These are phyloP conservation scores for Acaromyces ingoldii DNA, from an alignment of 1,284 basidiomycete species.

Conservation along the genomic window DNA sequence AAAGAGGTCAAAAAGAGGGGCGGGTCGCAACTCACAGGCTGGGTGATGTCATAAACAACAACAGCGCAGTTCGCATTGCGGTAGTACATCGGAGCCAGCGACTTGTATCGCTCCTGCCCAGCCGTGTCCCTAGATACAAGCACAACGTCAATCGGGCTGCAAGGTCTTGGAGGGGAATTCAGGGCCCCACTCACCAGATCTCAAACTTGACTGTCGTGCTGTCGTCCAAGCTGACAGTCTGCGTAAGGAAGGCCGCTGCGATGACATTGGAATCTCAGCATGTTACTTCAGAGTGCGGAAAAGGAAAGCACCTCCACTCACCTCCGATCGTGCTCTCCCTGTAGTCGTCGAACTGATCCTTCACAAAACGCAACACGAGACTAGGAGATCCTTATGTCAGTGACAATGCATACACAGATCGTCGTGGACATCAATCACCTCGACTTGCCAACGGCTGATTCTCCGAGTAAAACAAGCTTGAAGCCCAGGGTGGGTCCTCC, in stretches of 20 bases:
- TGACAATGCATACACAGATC: neutral
- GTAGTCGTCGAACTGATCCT: slow-evolving; percentile 97
- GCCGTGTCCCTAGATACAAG: slow-evolving; percentile 58
- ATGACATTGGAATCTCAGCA: neutral
- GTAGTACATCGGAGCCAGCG: slow-evolving; percentile 51
- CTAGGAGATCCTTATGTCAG: slow-evolving; percentile 42
- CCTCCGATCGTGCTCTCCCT: slow-evolving; percentile 60
- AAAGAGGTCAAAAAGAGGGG: neutral
- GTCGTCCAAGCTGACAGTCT: slow-evolving; percentile 85
- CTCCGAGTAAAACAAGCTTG: slow-evolving; percentile 55
- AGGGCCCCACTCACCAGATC: slow-evolving; percentile 66
- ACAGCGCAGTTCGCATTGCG: slow-evolving; percentile 50
- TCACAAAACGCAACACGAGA: slow-evolving; percentile 88
- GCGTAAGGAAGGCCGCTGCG: slow-evolving; percentile 80
- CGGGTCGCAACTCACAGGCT: slow-evolving; percentile 16
- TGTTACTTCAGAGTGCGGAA: neutral
- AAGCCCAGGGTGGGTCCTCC: slow-evolving; percentile 12
- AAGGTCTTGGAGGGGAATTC: neutral
- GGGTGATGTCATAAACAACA: slow-evolving; percentile 49
- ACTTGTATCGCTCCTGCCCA: slow-evolving; percentile 76
- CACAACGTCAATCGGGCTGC: neutral
- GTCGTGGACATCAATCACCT: slow-evolving; percentile 48
- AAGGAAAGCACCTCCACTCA: slow-evolving; percentile 6
- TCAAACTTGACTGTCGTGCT: slow-evolving; percentile 91
- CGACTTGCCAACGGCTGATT: slow-evolving; percentile 82